Evolutionary conservation across 2,329 filamentous ascomycete genomes (phyloP), one percentile per base, ranked within the genome.

Genomic region (Fusarium camptoceras): DNA sequence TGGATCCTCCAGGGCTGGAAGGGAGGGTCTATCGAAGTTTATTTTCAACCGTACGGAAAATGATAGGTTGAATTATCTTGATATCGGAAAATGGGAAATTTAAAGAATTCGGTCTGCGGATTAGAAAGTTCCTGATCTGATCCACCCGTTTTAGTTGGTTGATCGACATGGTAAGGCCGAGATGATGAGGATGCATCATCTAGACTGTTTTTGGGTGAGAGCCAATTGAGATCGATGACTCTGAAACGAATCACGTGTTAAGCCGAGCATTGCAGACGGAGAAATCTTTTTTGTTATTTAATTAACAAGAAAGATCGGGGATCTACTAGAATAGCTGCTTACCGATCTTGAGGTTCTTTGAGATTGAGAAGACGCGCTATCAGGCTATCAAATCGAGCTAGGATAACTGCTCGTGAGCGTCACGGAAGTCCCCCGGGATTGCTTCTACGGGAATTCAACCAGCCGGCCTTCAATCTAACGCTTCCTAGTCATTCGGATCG

Each of bases 1-100:
- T 71, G 67, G 67, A 47, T 50, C 16, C 49, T 15, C 8, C 54
- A 56, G 50, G 50, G 39, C 48, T 49, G 46, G 14, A 31, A 44
- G 47, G 24, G 67, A 70, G 54, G 66, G 55, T 68, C 48, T 51
- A 56, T 44, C 27, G 30, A 67, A 63, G 7, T 22, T 41, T 55
- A 42, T 43, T 46, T 25, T 53, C 49, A 42, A 1, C 8, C 18
- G 5, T 10, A 6, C 3, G 18, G 1, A 3, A 3, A 7, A 9
- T 41, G 34, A 53, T 53, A 53, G 49, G 49, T 16, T 12, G 7
- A 4, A 8, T 10, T 1, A 42, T 18, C 12, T 18, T 5, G 18
- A 41, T 16, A 8, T 28, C n/a, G 24, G 49, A 12, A 14, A 20
- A 16, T 37, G 24, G 22, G 37, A 28, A 11, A 53, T 53, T 42